Conservation (phyloP, 2,329 filamentous ascomycete species). For the Aspergillus pseudoviridinutans region DNA sequence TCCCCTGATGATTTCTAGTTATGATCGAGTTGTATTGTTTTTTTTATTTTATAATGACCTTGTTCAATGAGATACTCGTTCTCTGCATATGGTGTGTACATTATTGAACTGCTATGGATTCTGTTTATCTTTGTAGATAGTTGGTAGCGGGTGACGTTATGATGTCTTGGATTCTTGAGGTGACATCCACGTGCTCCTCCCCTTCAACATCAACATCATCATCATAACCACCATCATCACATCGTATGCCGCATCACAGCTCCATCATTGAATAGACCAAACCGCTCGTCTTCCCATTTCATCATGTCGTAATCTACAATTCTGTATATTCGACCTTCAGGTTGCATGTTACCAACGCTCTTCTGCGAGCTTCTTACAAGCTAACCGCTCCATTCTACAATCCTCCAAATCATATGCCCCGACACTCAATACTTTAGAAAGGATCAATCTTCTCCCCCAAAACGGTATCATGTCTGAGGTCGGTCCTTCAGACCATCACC, state of each 20-base stretch:
- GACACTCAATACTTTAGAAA: not conserved
- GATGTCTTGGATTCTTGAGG: not conserved
- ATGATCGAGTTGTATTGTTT: not conserved
- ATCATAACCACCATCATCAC: not conserved
- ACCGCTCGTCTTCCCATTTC: not conserved
- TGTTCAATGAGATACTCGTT: not conserved
- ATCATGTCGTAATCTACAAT: not conserved
- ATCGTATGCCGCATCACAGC: not conserved
- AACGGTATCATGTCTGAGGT: not conserved
- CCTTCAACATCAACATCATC: not conserved
- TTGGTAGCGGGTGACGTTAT: not conserved
- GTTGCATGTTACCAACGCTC: not conserved
- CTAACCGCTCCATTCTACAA: not conserved
- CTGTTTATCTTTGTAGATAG: not conserved
- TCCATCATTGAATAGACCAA: not conserved
- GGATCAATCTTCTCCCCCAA: not conserved
- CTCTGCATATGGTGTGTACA: not conserved
- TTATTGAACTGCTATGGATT: not conserved
- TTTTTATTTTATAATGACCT: not conserved
- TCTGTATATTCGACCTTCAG: not conserved
- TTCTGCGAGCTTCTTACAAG: not conserved
- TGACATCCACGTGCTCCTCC: not conserved
- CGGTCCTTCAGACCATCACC: not conserved
- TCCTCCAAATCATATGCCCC: not conserved
- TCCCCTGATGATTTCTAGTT: slow-evolving; percentile 2